Conservation (phyloP, 345 rosid genomes). For the Moringa oleifera region DNA sequence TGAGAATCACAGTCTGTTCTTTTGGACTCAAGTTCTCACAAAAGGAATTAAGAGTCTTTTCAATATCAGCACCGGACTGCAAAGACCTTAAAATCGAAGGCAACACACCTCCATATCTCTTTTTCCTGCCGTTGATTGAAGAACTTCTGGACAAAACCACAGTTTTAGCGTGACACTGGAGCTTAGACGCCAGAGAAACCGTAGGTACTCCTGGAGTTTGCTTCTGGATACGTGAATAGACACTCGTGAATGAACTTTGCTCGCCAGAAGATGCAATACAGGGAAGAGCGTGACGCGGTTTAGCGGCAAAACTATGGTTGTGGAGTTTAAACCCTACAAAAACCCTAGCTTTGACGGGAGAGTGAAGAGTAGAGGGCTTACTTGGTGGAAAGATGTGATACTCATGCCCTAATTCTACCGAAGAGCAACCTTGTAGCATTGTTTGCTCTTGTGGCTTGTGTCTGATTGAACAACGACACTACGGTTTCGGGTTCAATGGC, state of each 20-base stretch:
- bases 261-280: not conserved
- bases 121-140: conserved; percentile 32
- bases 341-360: conserved; percentile 22
- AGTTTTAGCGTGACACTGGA: conserved; percentile 42
- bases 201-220: conserved; percentile 21
- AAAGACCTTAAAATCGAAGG: conserved; percentile 62
- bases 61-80: conserved; percentile 47
- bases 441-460: not conserved
- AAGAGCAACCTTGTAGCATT: conserved; percentile 21
- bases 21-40: conserved; percentile 58
- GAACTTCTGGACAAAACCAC: conserved; percentile 28
- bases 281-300: not conserved
- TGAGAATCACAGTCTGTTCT: conserved; percentile 79
- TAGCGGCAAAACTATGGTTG: conserved; percentile 4
- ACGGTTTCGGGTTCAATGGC: no score
- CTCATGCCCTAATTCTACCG: conserved; percentile 30
- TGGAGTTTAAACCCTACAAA: conserved; percentile 25
- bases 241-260: conserved; percentile 9
- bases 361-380: conserved; percentile 27
- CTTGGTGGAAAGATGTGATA: conserved; percentile 24
- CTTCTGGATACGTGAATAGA: conserved; percentile 13
- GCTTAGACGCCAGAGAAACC: conserved; percentile 40
- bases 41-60: conserved; percentile 41
- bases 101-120: conserved; percentile 45
- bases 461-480: no score